phyloP scores from a whole-genome alignment of 352 stramenopile genomes.

The Pythium angustatum region DNA sequence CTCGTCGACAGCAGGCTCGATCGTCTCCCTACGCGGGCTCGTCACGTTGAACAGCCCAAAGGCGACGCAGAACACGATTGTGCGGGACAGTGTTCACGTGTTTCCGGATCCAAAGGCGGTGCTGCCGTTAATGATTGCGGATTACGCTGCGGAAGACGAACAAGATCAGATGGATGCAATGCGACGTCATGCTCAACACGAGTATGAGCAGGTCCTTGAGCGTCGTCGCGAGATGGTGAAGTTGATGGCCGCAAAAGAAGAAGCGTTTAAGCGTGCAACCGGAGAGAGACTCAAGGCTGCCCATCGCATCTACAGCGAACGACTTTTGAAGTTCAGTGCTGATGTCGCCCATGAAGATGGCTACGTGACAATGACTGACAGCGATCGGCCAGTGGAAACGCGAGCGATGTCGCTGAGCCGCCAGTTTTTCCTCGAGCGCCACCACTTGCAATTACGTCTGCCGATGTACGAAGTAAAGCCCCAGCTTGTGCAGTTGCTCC shows the following conservation, averaged over 20 bases:
- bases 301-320: constrained; percentile 6
- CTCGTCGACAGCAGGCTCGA: constrained; percentile 2
- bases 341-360: background rate
- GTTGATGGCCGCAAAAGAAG: constrained; percentile 11
- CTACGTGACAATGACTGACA: background rate
- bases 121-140: constrained; percentile 22
- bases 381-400: background rate
- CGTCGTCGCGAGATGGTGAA: background rate
- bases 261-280: constrained; percentile 2
- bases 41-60: constrained; percentile 1
- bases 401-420: background rate
- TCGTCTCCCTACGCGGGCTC: constrained; percentile 17
- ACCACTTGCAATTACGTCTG: constrained; percentile 20
- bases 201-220: background rate
- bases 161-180: constrained; percentile 6
- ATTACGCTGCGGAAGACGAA: constrained; percentile 19
- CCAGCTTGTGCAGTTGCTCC: constrained; percentile 13
- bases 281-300: constrained; percentile 2
- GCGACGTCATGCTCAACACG: background rate
- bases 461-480: constrained; percentile 29
- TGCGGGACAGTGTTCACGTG: constrained; percentile 17
- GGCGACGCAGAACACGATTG: constrained; percentile 14
- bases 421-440: constrained; percentile 17
- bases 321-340: background rate
- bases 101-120: constrained; percentile 27